Evolutionary conservation across 305 asterid species (phyloP).

Genomic region (Euphrasia arctica): DNA sequence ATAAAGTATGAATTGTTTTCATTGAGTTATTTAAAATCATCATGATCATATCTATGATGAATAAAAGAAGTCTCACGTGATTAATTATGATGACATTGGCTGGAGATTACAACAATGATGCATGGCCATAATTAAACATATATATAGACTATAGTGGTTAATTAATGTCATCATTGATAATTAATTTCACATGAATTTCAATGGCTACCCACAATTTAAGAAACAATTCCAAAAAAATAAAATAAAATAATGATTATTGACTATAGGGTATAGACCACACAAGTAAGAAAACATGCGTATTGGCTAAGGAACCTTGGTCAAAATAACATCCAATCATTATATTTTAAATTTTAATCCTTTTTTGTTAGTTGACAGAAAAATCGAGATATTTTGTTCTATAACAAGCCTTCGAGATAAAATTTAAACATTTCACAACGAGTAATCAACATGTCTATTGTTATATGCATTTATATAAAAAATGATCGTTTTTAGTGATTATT

Average conservation of each 20-base stretch:
- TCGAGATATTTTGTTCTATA: no score
- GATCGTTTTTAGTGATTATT: no score
- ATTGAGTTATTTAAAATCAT: slow-evolving; percentile 25
- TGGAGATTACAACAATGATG: slow-evolving; percentile 34
- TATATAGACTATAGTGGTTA: no score
- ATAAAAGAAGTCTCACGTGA: slow-evolving; percentile 16
- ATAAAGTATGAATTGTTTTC: neutral
- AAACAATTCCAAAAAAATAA: neutral
- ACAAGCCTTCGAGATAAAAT: no score
- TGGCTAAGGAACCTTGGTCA: slow-evolving; percentile 40
- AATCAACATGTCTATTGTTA: no score
- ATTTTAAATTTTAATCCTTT: no score
- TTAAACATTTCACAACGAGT: no score
- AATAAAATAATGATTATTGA: slow-evolving; percentile 28
- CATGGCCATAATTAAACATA: slow-evolving; percentile 20
- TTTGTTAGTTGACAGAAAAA: no score
- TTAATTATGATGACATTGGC: slow-evolving; percentile 25
- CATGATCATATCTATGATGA: slow-evolving; percentile 25
- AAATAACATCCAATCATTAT: slow-evolving; percentile 36
- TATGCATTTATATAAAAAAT: no score
- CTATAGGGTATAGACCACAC: slow-evolving; percentile 32
- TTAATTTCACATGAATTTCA: neutral
- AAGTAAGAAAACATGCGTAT: slow-evolving; percentile 33
- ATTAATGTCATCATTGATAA: no score
- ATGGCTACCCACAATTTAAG: slow-evolving; percentile 23